phyloP scores from a whole-genome alignment of 2,329 filamentous ascomycete species.

The Eutypella sp. region DNA sequence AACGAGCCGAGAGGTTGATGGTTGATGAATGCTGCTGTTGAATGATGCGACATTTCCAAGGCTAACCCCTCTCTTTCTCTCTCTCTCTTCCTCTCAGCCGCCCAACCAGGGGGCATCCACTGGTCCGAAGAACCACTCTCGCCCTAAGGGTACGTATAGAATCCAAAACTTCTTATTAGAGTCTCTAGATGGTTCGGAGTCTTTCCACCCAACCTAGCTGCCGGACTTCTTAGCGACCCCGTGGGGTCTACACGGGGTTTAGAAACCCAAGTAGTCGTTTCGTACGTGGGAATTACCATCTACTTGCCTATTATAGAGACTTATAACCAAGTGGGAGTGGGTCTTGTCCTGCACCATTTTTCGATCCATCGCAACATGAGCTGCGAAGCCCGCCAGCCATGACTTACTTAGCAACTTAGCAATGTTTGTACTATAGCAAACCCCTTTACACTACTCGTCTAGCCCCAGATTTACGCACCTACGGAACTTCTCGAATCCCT shows the following conservation, averaged over 20 bases:
- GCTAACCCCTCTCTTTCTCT: not conserved
- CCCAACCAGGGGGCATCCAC: slow-evolving; percentile 28
- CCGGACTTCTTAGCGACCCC: too few relatives aligned
- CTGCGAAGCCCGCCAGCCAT: too few relatives aligned
- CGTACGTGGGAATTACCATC: not conserved
- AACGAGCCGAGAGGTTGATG: too few relatives aligned
- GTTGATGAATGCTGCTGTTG: not conserved
- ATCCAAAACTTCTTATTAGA: slow-evolving; percentile 7
- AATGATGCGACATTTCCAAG: not conserved
- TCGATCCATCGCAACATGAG: not conserved
- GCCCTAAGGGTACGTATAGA: slow-evolving; percentile 1
- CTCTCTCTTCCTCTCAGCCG: not conserved
- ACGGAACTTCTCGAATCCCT: not conserved
- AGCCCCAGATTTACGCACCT: not conserved
- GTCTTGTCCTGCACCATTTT: not conserved
- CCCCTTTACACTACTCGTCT: not conserved
- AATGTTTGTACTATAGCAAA: too few relatives aligned
- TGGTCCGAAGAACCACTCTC: slow-evolving; percentile 21
- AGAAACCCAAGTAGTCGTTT: not conserved
- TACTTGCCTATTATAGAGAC: not conserved
- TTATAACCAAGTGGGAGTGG: not conserved
- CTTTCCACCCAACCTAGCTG: not conserved
- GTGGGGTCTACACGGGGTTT: not conserved
- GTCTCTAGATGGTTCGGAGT: slow-evolving; percentile 2
- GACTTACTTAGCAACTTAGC: too few relatives aligned